These are phyloP conservation scores for Fusarium tricinctum DNA, from an alignment of 2,329 filamentous ascomycete genomes.

Conservation along the genomic window DNA sequence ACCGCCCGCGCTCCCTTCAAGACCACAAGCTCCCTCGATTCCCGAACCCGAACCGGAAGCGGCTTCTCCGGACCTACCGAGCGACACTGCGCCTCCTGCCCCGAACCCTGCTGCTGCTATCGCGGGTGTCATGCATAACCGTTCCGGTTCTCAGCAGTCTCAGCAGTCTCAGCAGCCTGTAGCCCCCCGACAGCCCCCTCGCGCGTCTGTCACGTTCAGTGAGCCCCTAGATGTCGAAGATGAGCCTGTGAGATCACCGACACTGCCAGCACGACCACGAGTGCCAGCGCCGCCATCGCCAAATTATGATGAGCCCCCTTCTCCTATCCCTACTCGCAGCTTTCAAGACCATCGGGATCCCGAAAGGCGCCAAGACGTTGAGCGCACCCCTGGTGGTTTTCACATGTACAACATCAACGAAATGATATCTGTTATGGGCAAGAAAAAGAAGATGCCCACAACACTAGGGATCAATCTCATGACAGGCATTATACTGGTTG, in stretches of 20 bases:
- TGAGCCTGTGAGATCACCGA: constrained; percentile 54
- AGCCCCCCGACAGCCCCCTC: constrained; percentile 48
- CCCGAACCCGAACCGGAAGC: constrained; percentile 40
- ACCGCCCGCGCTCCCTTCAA: constrained; percentile 61
- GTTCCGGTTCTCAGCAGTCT: constrained; percentile 55
- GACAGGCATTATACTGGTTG: constrained; percentile 90
- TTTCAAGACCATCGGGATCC: constrained; percentile 53
- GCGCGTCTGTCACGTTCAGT: constrained; percentile 45
- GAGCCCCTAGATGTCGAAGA: constrained; percentile 51
- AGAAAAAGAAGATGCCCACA: constrained; percentile 98
- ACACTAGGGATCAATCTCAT: constrained; percentile 93
- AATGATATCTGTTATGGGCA: constrained; percentile 96
- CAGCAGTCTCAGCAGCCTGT: constrained; percentile 47
- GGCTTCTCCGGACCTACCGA: constrained; percentile 52
- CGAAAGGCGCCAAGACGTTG: constrained; percentile 51
- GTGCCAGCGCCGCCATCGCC: constrained; percentile 41
- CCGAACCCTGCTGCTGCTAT: constrained; percentile 67
- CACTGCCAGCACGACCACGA: constrained; percentile 57
- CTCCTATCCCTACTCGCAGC: constrained; percentile 33
- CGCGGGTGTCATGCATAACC: constrained; percentile 68
- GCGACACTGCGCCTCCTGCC: constrained; percentile 43
- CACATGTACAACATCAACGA: constrained; percentile 98
- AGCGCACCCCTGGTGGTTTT: constrained; percentile 80
- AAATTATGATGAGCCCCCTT: constrained; percentile 44
- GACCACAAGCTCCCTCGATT: constrained; percentile 55